Evolutionary conservation across 768 basidiomycete species (phyloP).

Genomic region (Termitomyces sp.): DNA sequence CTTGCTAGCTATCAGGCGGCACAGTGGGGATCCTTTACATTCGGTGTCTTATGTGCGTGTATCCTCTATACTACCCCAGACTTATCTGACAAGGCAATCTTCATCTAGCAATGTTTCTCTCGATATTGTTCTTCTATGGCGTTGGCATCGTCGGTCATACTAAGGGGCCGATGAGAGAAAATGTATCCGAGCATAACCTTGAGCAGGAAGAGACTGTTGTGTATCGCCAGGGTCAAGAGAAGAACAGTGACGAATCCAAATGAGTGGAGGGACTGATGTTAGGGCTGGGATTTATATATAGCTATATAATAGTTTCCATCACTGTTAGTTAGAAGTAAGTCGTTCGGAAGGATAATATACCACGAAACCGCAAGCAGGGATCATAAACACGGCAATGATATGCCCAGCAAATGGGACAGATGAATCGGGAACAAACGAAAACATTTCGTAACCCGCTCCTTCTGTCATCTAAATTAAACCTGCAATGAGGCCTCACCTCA

Average conservation of each 20-base stretch:
- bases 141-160: constrained; percentile 17
- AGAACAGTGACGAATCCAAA: not conserved
- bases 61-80: not conserved
- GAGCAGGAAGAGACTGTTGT: not conserved
- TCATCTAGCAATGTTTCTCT: constrained; percentile 11
- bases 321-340: not conserved
- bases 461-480: no score
- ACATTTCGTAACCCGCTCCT: no score
- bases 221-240: not conserved
- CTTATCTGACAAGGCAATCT: not conserved
- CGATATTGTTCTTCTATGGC: constrained; percentile 15
- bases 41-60: constrained; percentile 49
- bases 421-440: no score
- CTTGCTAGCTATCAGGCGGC: constrained; percentile 57
- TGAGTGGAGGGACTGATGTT: not conserved
- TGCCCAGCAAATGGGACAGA: not conserved
- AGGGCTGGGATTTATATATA: not conserved
- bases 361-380: not conserved
- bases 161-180: constrained; percentile 4
- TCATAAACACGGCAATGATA: not conserved
- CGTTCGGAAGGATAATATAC: not conserved
- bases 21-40: constrained; percentile 60
- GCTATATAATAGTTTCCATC: not conserved
- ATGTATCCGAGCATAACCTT: not conserved
- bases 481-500: no score